Base-by-base conservation (phyloP, 331 rosid genomes). In the Dryas integrifolia region DNA sequence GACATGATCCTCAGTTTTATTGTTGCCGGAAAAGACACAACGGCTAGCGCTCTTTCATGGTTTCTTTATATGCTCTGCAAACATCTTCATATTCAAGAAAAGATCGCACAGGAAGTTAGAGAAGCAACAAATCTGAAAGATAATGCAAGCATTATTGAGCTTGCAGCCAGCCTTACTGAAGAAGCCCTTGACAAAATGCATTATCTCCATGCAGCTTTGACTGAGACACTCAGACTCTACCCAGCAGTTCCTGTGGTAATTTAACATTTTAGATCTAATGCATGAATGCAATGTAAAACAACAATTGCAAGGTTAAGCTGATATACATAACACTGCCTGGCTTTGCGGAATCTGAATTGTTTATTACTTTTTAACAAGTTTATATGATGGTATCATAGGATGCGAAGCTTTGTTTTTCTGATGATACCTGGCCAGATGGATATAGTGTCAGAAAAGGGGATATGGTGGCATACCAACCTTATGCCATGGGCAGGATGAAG, bases 401-500 rank as follows among this genome's bases (percentile, higher is more conserved):
- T 12, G 71, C 57, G 5, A 76, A 69, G 55, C 4, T 69, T 1
- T 76, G 76, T 48, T 69, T 61, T 52, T 50, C 80, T 52, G 71
- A 76, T 40, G 81, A 77, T 62, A 77, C 76, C 0, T 61, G 66
- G 61, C 76, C 81, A 11, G 76, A 69, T 61, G 81, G 76, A n/a
- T 69, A 9, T 14, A 76, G 71, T 13, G 26, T 77, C 5, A 69
- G 5, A 38, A 70, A 57, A 60, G 65, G 76, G 0, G 39, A 49
- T 26, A 0, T 11, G 2, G 76, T 76, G 24, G 12, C 16, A 5
- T 69, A 76, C 58, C 55, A 41, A 9, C 58, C 65, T 43, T 77
- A 50, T 5, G 57, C 41, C 2, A 69, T 69, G 81, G 80, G 76
- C 4, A 41, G 81, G 47, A 69, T 69, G 81, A 69, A 69, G 9